These are phyloP conservation scores for Neoscytalidium dimidiatum DNA, from an alignment of 2,329 filamentous ascomycete genomes.

Conservation along the genomic window DNA sequence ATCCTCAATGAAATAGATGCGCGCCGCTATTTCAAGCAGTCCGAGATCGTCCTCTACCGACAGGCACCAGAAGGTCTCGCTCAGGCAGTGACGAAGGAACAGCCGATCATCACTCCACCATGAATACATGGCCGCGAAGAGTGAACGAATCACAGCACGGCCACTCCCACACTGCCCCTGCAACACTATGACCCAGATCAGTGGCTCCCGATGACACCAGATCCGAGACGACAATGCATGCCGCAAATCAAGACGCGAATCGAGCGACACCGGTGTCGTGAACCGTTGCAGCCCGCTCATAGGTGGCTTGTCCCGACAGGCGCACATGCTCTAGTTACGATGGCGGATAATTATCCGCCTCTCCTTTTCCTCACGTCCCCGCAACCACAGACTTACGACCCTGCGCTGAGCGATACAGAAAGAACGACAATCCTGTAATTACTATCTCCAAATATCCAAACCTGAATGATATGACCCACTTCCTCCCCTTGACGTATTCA, in stretches of 20 bases:
- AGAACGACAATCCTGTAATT: conserved; percentile 9
- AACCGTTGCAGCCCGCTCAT: not conserved
- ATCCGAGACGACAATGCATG: conserved; percentile 1
- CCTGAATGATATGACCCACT: not conserved
- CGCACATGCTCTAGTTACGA: not conserved
- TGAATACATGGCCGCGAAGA: not conserved
- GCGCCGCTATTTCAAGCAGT: conserved; percentile 97
- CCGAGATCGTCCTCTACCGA: conserved; percentile 94
- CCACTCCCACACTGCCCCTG: conserved; percentile 8
- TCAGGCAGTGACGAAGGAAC: conserved; percentile 51
- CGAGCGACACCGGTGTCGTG: not conserved
- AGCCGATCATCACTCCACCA: conserved; percentile 21
- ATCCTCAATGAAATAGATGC: conserved; percentile 63
- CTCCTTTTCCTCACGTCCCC: conserved; percentile 3
- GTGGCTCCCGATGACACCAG: not conserved
- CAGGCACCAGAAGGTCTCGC: conserved; percentile 62
- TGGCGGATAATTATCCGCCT: conserved; percentile 12
- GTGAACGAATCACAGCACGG: not conserved
- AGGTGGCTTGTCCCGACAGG: not conserved
- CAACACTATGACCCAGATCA: not conserved
- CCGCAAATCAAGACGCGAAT: not conserved
- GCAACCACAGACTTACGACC: too few relatives aligned
- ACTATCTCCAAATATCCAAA: conserved; percentile 3
- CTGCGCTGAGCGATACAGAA: conserved; percentile 3
- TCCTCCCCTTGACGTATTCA: not conserved